Evolutionary conservation across 2,329 filamentous ascomycete species (phyloP), one percentile per base, ranked within the genome.

Genomic region (Trichophyton mentagrophytes): DNA sequence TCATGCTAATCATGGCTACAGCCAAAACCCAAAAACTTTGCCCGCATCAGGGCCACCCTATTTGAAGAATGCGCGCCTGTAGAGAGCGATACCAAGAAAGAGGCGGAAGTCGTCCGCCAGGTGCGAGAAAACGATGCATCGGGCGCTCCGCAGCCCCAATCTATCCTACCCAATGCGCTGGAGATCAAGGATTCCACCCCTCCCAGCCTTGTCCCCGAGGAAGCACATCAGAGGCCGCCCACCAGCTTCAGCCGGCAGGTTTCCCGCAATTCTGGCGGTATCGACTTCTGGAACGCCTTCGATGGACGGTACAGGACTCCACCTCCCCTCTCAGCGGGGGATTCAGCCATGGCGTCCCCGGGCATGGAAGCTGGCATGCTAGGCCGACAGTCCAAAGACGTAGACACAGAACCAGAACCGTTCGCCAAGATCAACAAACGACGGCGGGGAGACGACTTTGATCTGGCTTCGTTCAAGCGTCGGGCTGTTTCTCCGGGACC

Each of bases 1-100:
- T n/a, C 38, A 59, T 27, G 38, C n/a, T 51, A 40, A 47, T 44
- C n/a, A 13, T 38, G 33, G 67, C 53, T 64, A 67, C 66, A 95
- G 89, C 93, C 95, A 11, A 99, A 97, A 78, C 93, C 92, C 0
- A 95, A 96, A 75, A 90, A 87, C 0, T 99, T 99, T 72, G 90
- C 91, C 3, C 86, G 93, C 9, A 96, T 99, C 66, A 85, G 89
- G 63, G 93, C 92, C 7, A 90, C 90, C 2, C 80, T 99, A 0
- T 80, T 89, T 61, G 93, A 99, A 75, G 93, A 99, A 75, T 82
- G 84, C 15, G 85, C 90, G 0, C 93, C 93, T 0, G 79, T 95
- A 8, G 93, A 99, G 67, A 87, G 87, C 47, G 93, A 99, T 72
- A 85, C 90, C 61, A 86, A 88, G 59, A 86, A 90, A 44, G 93